Base-by-base conservation (phyloP, 768 basidiomycete genomes). In the Leccinum boreale region DNA sequence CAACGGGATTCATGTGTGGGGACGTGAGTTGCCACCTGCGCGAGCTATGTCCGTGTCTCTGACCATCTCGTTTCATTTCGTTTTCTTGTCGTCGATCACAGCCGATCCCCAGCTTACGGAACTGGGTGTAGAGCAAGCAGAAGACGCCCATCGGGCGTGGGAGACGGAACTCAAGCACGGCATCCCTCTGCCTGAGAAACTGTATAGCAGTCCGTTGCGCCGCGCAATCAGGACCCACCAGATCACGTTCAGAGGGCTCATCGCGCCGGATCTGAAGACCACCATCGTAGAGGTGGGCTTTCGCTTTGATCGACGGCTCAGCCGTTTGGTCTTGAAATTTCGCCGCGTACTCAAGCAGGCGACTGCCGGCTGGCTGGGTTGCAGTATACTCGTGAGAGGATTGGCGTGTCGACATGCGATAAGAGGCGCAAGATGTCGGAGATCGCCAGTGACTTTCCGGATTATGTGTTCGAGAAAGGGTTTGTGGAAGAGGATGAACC, bases 361-460 rank as follows among this genome's bases (percentile, higher is more conserved):
- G 47, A 44, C 4, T 3, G 31, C 29, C 1, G 9, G 15, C 7
- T 35, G 9, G 15, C 7, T 35, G 15, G 48, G 1, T 31, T 6
- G 1, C 23, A 91, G 90, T 79, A 86, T 58, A 80, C 83, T 50
- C 81, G 89, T 29, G 90, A 92, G 68, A 78, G 78, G 58, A 81
- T 82, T 58, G 83, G 88, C 0, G 78, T 81, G 1, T 87, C 90
- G 58, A 89, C 88, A 0, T 90, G 87, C 64, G 89, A 92, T 69
- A 79, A 81, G 60, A 81, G 89, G 14, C 75, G 76, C 19, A 74
- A 77, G 2, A 75, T 72, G 31, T 75, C 80, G 0, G 77, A 81
- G 54, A 85, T 91, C 58, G 62, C 68, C 0, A 56, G 57, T 0
- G 62, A 76, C 6, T 89, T 72, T 65, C 83, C 85, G 0, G 67